Evolutionary conservation across 768 basidiomycete genomes (phyloP).

Genomic region (Russula earlei): DNA sequence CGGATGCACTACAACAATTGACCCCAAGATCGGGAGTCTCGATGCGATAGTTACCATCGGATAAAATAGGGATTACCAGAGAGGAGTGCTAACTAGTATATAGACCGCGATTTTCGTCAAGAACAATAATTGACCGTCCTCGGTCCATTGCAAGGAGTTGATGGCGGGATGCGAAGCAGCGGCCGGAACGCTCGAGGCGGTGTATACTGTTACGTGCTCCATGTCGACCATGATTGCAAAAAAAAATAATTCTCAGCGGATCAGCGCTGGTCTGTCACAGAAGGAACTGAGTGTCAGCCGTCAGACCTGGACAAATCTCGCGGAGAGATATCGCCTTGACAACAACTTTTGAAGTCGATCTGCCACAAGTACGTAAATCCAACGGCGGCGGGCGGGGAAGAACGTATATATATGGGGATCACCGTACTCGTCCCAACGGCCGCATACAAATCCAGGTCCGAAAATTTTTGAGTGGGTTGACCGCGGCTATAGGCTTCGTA

Average conservation of each 20-base stretch:
- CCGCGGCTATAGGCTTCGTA: no score
- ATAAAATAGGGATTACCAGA: neutral
- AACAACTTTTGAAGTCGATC: no score
- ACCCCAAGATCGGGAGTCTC: constrained; percentile 73
- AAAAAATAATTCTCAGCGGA: neutral
- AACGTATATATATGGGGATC: neutral
- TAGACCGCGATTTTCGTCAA: constrained; percentile 58
- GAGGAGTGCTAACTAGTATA: constrained; percentile 45
- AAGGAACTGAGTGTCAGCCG: neutral
- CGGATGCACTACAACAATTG: constrained; percentile 48
- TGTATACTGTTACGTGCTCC: constrained; percentile 30
- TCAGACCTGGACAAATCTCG: no score
- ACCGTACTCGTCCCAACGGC: neutral
- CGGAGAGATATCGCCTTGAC: neutral
- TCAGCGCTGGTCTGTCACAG: neutral
- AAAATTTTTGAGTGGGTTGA: no score
- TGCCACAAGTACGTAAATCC: neutral
- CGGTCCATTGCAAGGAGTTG: constrained; percentile 61
- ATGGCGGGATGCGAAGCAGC: constrained; percentile 49
- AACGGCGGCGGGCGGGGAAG: no score
- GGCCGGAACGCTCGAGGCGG: constrained; percentile 49
- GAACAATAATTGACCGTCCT: constrained; percentile 63
- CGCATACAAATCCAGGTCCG: no score
- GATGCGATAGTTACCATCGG: neutral
- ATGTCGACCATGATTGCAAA: neutral